phyloP scores from a whole-genome alignment of 345 rosid species.

The Toxicodendron radicans region DNA sequence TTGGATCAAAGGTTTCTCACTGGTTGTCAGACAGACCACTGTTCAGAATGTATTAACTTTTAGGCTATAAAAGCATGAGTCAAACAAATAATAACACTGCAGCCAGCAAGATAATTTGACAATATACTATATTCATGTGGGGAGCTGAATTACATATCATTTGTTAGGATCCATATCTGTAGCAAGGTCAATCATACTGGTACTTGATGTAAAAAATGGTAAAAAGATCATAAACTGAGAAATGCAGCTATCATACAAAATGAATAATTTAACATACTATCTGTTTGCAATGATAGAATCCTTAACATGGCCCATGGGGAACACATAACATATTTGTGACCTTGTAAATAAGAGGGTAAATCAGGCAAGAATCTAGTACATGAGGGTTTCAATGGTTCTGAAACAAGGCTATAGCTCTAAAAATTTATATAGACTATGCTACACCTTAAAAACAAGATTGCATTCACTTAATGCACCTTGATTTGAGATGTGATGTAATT shows the following conservation, averaged over 20 bases:
- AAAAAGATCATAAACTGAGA: not conserved
- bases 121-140: not conserved
- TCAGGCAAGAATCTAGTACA: not conserved
- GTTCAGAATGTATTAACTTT: not conserved
- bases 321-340: not conserved
- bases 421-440: not conserved
- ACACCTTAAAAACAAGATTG: not conserved
- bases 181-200: not conserved
- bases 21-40: no score
- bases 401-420: not conserved
- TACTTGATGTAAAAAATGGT: not conserved
- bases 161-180: not conserved
- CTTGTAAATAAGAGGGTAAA: not conserved
- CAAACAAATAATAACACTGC: not conserved
- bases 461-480: conserved; percentile 11
- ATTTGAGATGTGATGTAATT: not conserved
- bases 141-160: not conserved
- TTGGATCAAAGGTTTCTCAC: no score
- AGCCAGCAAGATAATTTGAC: not conserved
- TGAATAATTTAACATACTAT: not conserved
- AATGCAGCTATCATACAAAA: not conserved
- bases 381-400: not conserved
- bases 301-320: not conserved
- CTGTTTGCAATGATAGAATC: not conserved
- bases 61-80: not conserved